Evolutionary conservation across 306 rosid genomes (phyloP).

Genomic region (Trichosanthes truncata): DNA sequence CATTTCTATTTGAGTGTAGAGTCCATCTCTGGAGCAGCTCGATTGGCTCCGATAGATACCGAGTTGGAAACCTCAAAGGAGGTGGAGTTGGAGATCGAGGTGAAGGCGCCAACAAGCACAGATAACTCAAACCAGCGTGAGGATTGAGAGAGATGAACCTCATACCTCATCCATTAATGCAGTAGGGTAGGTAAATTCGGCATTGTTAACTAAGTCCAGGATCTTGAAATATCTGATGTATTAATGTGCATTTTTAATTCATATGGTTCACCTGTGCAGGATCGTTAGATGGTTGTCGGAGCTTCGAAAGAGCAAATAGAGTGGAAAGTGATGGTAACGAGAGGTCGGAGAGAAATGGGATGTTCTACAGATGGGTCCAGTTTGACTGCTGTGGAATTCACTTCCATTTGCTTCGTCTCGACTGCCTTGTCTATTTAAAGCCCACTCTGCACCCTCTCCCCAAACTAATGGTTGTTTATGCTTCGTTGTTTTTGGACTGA

Average conservation of each 20-base stretch:
- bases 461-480: not conserved
- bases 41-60: conserved; percentile 10
- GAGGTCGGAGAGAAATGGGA: conserved; percentile 1
- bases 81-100: conserved; percentile 33
- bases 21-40: not conserved
- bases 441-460: conserved; percentile 2
- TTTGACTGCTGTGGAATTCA: not conserved
- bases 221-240: not conserved
- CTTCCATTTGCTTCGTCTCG: not conserved
- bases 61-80: conserved; percentile 29
- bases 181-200: not conserved
- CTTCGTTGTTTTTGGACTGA: conserved; percentile 7
- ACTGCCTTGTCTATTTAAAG: not conserved
- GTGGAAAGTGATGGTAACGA: not conserved
- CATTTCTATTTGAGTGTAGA: conserved; percentile 14
- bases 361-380: not conserved
- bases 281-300: not conserved
- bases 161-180: conserved; percentile 2
- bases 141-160: conserved; percentile 47
- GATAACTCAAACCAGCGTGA: conserved; percentile 21
- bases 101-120: conserved; percentile 34
- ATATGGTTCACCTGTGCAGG: not conserved
- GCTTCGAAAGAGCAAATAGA: not conserved
- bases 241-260: not conserved
- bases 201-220: not conserved